Conservation (phyloP, 169 alveolate genomes). For the Babesia sp. region DNA sequence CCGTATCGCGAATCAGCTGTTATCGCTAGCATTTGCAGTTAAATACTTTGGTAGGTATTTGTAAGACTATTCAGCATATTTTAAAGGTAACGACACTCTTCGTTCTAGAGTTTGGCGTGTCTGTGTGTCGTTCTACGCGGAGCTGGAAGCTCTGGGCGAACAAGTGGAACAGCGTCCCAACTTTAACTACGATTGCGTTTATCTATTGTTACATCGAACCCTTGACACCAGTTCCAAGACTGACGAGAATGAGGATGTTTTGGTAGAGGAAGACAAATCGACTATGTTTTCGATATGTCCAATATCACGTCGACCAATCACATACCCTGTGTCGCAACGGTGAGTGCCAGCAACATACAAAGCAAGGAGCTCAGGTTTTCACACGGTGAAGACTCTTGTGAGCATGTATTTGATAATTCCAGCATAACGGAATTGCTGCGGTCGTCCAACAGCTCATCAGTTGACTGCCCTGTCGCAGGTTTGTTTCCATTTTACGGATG, state of each 20-base stretch:
- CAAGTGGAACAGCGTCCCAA: slow-evolving; percentile 39
- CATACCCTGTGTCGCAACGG: slow-evolving; percentile 79
- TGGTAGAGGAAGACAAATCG: slow-evolving; percentile 71
- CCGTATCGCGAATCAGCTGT: slow-evolving; percentile 51
- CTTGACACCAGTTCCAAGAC: slow-evolving; percentile 33
- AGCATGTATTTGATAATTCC: slow-evolving; percentile 72
- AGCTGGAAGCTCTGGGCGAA: slow-evolving; percentile 38
- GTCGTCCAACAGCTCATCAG: slow-evolving; percentile 51
- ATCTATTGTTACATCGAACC: slow-evolving; percentile 18
- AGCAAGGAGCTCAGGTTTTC: slow-evolving; percentile 54
- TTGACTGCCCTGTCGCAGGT: slow-evolving; percentile 78
- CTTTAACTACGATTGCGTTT: slow-evolving; percentile 46
- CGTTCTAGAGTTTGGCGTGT: slow-evolving; percentile 14
- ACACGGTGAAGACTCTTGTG: slow-evolving; percentile 71
- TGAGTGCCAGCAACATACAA: neutral
- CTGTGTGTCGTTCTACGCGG: slow-evolving; percentile 38
- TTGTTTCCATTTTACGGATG: neutral
- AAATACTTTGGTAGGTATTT: slow-evolving; percentile 53
- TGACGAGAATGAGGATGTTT: slow-evolving; percentile 67
- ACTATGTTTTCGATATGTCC: slow-evolving; percentile 72
- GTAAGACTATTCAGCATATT: too few relatives aligned
- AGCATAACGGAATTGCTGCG: slow-evolving; percentile 54
- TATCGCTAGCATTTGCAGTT: slow-evolving; percentile 53
- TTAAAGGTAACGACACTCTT: slow-evolving; percentile 28
- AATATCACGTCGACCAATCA: slow-evolving; percentile 72